Evolutionary conservation across 2,329 filamentous ascomycete species (phyloP), one percentile per base, ranked within the genome.

Genomic region (Paradendryphiella salina): DNA sequence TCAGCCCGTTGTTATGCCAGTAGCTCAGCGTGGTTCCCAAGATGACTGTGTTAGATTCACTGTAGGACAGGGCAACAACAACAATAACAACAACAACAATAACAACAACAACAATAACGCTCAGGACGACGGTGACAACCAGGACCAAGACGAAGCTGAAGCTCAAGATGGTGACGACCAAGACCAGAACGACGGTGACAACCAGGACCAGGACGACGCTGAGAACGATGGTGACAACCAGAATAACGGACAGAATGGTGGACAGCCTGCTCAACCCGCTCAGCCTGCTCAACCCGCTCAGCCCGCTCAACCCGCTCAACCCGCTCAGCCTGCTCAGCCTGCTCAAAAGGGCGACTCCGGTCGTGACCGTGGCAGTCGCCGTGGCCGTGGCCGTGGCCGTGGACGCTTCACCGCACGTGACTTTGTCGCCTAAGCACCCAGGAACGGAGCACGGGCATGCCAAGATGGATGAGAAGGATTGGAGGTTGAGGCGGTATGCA

Each of bases 1-100:
- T 68, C 81, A 83, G 66, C 80, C 80, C 11, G 81, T 83, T 2
- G 61, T 81, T 18, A 84, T 84, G 81, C 81, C 81, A 21, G 72
- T 82, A 41, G 80, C 80, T 46, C 78, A 82, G 67, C 75, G 80
- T 57, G 80, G 80, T 38, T 69, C 77, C 4, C 80, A 82, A 63
- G 80, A 82, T 60, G 80, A 82, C 56, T 82, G 80, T 58, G 72
- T 73, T 17, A 75, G 76, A 51, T 82, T 82, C 63, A 75, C 72
- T 38, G 77, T 82, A 31, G 54, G 36, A 17, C 50, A 31, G 9
- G 50, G 34, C n/a, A 42, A 43, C 7, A 51, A 48, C 17, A 57
- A 60, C 34, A 53, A 56, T 15, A 41, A 48, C 28, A 38, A 33
- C 11, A 46, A 52, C 39, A 46, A 59, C n/a, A 47, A 45, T 4